Evolutionary conservation across 2,329 filamentous ascomycete genomes (phyloP), one percentile per base, ranked within the genome.

Genomic region (Fusarium decemcellulare): DNA sequence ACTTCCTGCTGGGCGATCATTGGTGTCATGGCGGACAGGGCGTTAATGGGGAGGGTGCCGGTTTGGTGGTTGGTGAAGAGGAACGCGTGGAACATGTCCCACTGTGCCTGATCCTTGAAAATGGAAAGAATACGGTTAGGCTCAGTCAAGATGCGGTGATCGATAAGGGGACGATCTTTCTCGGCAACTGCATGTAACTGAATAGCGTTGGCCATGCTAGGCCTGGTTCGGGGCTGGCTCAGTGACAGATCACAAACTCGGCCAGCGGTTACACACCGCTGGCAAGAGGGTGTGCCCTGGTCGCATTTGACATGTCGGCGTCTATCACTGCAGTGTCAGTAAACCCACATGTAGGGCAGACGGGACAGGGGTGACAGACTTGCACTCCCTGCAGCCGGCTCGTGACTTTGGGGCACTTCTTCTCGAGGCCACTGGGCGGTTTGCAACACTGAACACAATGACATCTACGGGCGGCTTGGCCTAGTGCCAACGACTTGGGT

Each of bases 251-350:
- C 61, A 14, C 71, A 73, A 16, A 46, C 30, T 34, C 64, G 53
- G 4, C 67, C 64, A 14, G 63, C 47, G 2, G 52, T 51, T 2
- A 67, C 47, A 42, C 72, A 74, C 32, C 57, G 51, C 27, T 64
- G 37, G 37, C 72, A 74, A 2, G 59, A 50, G 14, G 72, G 72
- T 34, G 55, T 73, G 2, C 46, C 61, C 29, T 74, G 68, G 34
- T 74, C 72, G 37, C 72, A 74, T 57, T 74, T 74, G 42, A 72
- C 62, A 51, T 69, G 73, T 10, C 72, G 70, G 29, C 68, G 66
- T 47, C 72, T 73, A n/a, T 58, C 42, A 8, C 14, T 10, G 3
- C 18, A 6, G 11, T 10, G 56, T 55, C 44, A 68, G 50, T 8
- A 54, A 34, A 37, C 8, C 29, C 18, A 23, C 32, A 40, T 30